A percentile compares a stretch with the other conserved stretches of the same genome.
Evolutionary conservation across 805 yeast species (phyloP).

Genomic region (Torulaspora indica): DNA sequence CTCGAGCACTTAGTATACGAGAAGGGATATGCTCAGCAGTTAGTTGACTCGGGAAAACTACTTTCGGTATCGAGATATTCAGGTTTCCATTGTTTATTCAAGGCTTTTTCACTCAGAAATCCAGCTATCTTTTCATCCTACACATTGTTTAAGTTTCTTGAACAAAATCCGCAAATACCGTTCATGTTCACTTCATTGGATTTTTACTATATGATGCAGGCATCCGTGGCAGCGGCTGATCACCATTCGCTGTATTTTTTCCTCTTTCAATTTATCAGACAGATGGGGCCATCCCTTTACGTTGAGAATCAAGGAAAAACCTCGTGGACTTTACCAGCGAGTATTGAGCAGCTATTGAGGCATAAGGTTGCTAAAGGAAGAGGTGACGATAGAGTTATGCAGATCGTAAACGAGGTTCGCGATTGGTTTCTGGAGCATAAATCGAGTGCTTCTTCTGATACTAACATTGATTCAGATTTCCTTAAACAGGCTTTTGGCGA

Average conservation of each 20-base stretch:
- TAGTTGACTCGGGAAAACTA: conserved; percentile 12
- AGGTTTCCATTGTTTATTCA: conserved; percentile 17
- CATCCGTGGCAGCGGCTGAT: conserved; percentile 10
- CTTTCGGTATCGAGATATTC: conserved; percentile 7
- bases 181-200: conserved; percentile 16
- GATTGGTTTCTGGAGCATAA: conserved; percentile 5
- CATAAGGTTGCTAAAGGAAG: background rate
- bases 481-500: conserved; percentile 12
- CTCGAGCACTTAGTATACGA: conserved; percentile 15
- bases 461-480: background rate
- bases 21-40: conserved; percentile 5
- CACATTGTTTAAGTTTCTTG: conserved; percentile 12
- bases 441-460: background rate
- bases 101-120: conserved; percentile 13
- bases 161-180: conserved; percentile 1
- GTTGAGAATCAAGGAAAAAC: background rate
- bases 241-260: conserved; percentile 12
- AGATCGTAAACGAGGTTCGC: conserved; percentile 8
- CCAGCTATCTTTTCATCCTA: conserved; percentile 17
- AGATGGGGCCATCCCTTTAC: conserved; percentile 8
- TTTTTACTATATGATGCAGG: conserved; percentile 15
- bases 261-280: conserved; percentile 8
- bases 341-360: conserved; percentile 6
- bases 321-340: conserved; percentile 12
- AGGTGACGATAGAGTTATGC: conserved; percentile 6